Percentiles rank a stretch among this genome's conserved stretches.
Evolutionary conservation across 805 yeast genomes (phyloP).

Genomic region (Nakazawaea populi): DNA sequence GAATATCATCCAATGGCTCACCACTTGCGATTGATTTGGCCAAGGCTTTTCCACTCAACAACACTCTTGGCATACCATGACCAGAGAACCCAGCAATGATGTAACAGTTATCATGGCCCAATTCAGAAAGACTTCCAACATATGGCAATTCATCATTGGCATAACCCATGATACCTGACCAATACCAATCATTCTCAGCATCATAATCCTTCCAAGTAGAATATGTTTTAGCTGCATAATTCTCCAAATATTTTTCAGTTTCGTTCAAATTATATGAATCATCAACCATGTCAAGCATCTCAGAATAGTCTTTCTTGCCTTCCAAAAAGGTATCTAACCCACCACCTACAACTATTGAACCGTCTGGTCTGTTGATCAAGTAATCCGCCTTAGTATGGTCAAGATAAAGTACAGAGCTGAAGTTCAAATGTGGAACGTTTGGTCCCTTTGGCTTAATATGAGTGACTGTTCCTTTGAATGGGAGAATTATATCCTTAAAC

Average conservation of each 20-base stretch:
- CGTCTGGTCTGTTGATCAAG: slow-evolving; percentile 32
- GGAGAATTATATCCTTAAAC: slow-evolving; percentile 19
- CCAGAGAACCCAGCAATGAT: slow-evolving; percentile 15
- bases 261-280: slow-evolving; percentile 9
- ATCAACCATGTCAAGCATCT: slow-evolving; percentile 7
- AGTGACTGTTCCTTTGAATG: slow-evolving; percentile 22
- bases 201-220: slow-evolving; percentile 8
- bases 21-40: slow-evolving; percentile 10
- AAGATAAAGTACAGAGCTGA: slow-evolving; percentile 20
- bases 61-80: slow-evolving; percentile 16
- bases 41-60: slow-evolving; percentile 12
- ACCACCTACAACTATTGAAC: slow-evolving; percentile 31
- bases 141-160: slow-evolving; percentile 14
- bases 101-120: slow-evolving; percentile 7
- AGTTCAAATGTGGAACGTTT: slow-evolving; percentile 22
- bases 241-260: slow-evolving; percentile 10
- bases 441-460: slow-evolving; percentile 15
- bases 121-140: slow-evolving; percentile 10
- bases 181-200: slow-evolving; percentile 8
- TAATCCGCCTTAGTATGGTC: slow-evolving; percentile 19
- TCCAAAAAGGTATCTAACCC: slow-evolving; percentile 9
- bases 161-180: slow-evolving; percentile 17
- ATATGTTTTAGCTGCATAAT: slow-evolving; percentile 9
- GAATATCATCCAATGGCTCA: slow-evolving; percentile 10
- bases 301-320: neutral